Conservation (phyloP, 2,329 filamentous ascomycete species). For the Graphilbum ipis-grandicollis region DNA sequence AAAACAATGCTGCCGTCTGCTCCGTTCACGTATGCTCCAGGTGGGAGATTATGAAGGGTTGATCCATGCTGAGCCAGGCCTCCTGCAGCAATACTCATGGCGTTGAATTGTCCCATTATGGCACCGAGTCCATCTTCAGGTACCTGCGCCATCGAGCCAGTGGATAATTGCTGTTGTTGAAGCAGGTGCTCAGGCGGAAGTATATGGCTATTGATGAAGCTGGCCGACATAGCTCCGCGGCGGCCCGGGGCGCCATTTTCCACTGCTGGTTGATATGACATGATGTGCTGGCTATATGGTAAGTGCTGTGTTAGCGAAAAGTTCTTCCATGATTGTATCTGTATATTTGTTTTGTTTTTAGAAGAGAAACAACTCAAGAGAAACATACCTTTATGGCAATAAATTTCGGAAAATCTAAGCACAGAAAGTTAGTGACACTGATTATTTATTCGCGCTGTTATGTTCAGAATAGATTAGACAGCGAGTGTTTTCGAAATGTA, state of each 20-base stretch:
- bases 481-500: too few species aligned
- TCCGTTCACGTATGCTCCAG: conserved; percentile 10
- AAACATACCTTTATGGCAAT: too few species aligned
- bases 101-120: not conserved
- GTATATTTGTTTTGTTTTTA: too few species aligned
- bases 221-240: not conserved
- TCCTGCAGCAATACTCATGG: not conserved
- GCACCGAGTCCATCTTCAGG: not conserved
- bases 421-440: too few species aligned
- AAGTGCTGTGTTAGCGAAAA: too few species aligned
- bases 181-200: not conserved
- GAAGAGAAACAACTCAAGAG: too few species aligned
- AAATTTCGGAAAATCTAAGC: too few species aligned
- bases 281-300: not conserved
- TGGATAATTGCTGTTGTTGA: not conserved
- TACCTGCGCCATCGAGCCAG: not conserved
- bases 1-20: conserved; percentile 15
- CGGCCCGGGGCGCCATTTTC: not conserved
- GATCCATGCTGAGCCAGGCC: not conserved
- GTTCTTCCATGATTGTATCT: too few species aligned
- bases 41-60: conserved; percentile 11
- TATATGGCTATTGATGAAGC: not conserved
- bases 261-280: not conserved
- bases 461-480: too few species aligned
- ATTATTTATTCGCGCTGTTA: too few species aligned